A percentile compares a stretch with the other conserved stretches of the same genome.
Evolutionary conservation across 768 basidiomycete genomes (phyloP).

Genomic region (Phaffia tasmanica): DNA sequence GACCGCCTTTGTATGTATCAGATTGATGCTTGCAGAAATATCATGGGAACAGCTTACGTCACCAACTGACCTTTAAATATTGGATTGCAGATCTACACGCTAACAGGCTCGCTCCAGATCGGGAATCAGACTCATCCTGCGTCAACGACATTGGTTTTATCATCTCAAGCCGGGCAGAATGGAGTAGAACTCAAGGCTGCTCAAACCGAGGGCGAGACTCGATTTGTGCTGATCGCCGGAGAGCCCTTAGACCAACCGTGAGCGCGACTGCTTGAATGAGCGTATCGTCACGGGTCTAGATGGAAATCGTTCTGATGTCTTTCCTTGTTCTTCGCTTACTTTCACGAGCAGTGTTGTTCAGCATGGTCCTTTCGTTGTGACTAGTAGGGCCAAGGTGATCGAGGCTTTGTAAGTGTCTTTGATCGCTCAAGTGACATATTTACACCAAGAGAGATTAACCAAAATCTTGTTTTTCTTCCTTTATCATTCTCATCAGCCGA

Average conservation of each 20-base stretch:
- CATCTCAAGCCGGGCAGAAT: conserved; percentile 48
- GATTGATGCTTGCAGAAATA: neutral
- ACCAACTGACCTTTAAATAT: neutral
- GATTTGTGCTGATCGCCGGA: conserved; percentile 69
- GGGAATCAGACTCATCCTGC: conserved; percentile 45
- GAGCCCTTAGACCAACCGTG: conserved; percentile 71
- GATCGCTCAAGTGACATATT: conserved; percentile 27
- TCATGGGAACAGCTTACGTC: neutral
- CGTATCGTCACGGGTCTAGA: conserved; percentile 50
- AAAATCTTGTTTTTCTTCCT: conserved; percentile 15
- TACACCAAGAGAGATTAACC: too few species aligned
- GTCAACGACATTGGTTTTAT: conserved; percentile 77
- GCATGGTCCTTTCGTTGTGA: conserved; percentile 54
- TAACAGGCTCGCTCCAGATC: conserved; percentile 57
- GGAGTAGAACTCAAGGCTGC: conserved; percentile 54
- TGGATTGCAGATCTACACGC: conserved; percentile 40
- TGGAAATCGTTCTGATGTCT: neutral
- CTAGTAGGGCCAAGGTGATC: conserved; percentile 63
- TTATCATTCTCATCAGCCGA: neutral
- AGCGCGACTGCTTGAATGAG: too few species aligned
- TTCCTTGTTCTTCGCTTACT: neutral
- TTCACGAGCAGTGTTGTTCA: conserved; percentile 15
- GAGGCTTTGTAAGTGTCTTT: conserved; percentile 71
- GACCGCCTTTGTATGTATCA: conserved; percentile 54
- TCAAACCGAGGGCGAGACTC: conserved; percentile 48